phyloP scores from a whole-genome alignment of 192 early-diverging fungal species.

The Podila clonocystis region DNA sequence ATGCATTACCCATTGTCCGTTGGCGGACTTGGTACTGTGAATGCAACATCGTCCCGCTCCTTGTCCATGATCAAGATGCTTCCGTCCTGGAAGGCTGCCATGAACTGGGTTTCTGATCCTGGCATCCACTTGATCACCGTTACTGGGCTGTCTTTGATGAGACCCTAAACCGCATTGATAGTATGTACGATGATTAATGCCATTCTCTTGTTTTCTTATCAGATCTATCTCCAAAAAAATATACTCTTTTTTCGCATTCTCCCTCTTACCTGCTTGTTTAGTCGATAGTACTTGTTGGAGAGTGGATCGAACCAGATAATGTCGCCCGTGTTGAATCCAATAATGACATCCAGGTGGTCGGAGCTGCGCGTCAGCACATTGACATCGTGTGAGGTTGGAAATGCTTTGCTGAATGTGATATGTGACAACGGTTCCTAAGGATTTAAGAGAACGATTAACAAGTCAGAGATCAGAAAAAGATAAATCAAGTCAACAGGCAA shows the following conservation, averaged over 20 bases:
- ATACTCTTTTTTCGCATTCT: not conserved
- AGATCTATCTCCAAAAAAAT: not conserved
- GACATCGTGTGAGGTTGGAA: slow-evolving; percentile 88
- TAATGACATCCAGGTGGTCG: slow-evolving; percentile 84
- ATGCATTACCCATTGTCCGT: slow-evolving; percentile 44
- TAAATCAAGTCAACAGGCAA: not conserved
- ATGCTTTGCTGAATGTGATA: slow-evolving; percentile 76
- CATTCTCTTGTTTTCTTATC: not conserved
- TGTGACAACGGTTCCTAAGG: slow-evolving; percentile 82
- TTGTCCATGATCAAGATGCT: slow-evolving; percentile 87
- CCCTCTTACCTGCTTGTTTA: slow-evolving; percentile 79
- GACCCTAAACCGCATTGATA: slow-evolving; percentile 50
- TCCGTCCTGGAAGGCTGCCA: slow-evolving; percentile 88
- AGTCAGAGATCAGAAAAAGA: not conserved
- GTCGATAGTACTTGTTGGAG: slow-evolving; percentile 82
- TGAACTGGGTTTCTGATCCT: slow-evolving; percentile 83
- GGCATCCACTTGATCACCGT: slow-evolving; percentile 93
- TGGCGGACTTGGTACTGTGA: slow-evolving; percentile 23
- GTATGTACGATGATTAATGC: not conserved
- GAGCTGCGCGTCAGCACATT: slow-evolving; percentile 74
- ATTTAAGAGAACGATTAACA: not conserved
- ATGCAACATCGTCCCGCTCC: slow-evolving; percentile 82
- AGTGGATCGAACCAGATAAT: slow-evolving; percentile 88
- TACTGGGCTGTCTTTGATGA: slow-evolving; percentile 72
- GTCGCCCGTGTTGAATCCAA: slow-evolving; percentile 86